Evolutionary conservation across 2,329 filamentous ascomycete species (phyloP).

Genomic region (Fusarium oxysporum): DNA sequence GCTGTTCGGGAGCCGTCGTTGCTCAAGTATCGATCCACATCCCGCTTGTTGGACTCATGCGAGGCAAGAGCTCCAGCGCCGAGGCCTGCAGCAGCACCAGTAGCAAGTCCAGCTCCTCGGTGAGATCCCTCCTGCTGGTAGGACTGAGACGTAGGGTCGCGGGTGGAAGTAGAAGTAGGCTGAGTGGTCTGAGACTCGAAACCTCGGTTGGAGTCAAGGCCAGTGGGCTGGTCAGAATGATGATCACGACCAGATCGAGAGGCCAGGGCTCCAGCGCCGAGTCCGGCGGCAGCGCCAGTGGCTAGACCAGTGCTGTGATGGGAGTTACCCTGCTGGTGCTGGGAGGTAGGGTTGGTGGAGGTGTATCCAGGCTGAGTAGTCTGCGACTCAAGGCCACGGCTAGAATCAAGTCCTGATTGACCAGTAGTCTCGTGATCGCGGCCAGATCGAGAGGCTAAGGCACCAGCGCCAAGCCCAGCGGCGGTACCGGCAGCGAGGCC

Average conservation of each 20-base stretch:
- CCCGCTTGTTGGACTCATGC: neutral
- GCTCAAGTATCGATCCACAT: neutral
- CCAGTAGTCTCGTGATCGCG: too few species aligned
- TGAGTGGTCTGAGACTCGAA: neutral
- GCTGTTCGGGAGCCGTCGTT: neutral
- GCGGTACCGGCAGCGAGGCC: constrained; percentile 7
- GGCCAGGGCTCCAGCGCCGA: neutral
- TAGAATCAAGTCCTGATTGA: too few species aligned
- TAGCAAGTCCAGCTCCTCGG: neutral
- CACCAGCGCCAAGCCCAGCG: neutral
- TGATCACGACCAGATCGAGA: neutral
- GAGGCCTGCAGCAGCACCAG: constrained; percentile 19
- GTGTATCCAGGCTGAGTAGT: too few species aligned
- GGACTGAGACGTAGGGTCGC: neutral
- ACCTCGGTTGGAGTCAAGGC: neutral
- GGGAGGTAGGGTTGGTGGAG: neutral
- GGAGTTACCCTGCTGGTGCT: neutral
- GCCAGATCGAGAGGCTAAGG: neutral
- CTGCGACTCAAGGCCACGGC: too few species aligned
- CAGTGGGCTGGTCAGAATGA: neutral
- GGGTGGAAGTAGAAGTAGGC: neutral
- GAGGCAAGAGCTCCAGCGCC: constrained; percentile 23
- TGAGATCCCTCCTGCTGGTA: neutral
- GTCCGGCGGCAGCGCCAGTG: neutral
- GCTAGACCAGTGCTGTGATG: neutral